phyloP scores from a whole-genome alignment of 257 asterid genomes.

The Forsythia viridissima region DNA sequence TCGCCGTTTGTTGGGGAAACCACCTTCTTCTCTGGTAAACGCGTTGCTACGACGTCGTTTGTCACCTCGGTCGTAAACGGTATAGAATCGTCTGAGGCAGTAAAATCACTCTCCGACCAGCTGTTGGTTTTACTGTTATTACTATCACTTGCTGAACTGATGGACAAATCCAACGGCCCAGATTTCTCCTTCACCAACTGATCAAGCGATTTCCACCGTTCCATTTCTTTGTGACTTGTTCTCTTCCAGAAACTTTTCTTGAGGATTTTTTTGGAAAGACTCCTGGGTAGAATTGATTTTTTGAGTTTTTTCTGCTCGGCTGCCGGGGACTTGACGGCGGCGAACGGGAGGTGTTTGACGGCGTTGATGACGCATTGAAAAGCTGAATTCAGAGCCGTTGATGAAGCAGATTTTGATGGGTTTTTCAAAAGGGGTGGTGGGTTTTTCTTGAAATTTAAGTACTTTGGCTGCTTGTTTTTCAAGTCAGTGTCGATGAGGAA shows the following conservation, averaged over 20 bases:
- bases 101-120: conserved; percentile 61
- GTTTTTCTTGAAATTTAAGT: conserved; percentile 16
- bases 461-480: conserved; percentile 20
- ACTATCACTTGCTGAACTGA: conserved; percentile 30
- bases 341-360: conserved; percentile 53
- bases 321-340: conserved; percentile 24
- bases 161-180: not conserved
- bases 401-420: conserved; percentile 29
- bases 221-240: conserved; percentile 50
- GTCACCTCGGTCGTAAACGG: conserved; percentile 5
- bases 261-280: conserved; percentile 49
- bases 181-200: conserved; percentile 41
- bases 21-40: not conserved
- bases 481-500: conserved; percentile 43
- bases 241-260: conserved; percentile 61
- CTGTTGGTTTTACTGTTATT: conserved; percentile 38
- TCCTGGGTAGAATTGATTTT: conserved; percentile 42
- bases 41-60: conserved; percentile 25
- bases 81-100: conserved; percentile 38
- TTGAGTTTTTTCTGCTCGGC: conserved; percentile 26
- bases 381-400: conserved; percentile 39
- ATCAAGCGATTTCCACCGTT: conserved; percentile 44
- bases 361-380: conserved; percentile 60
- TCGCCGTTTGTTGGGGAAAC: conserved; percentile 40
- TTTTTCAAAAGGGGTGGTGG: not conserved